phyloP scores from a whole-genome alignment of 345 rosid species.

The Mercurialis annua region DNA sequence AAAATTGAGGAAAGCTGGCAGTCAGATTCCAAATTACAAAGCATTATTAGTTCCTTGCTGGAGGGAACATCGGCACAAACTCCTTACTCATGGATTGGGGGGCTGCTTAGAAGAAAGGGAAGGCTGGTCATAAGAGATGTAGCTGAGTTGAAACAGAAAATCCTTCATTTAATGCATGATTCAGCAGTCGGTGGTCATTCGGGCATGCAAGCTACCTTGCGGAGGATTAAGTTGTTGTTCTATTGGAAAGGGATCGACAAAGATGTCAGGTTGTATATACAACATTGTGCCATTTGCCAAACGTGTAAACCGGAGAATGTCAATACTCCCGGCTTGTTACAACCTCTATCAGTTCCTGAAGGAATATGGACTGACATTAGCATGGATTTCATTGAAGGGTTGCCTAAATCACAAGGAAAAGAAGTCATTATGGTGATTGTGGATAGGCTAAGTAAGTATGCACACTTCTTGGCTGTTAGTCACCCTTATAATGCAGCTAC shows the following conservation, averaged over 20 bases:
- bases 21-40: background rate
- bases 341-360: background rate
- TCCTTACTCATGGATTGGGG: background rate
- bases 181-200: background rate
- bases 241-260: background rate
- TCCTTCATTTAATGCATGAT: background rate
- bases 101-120: background rate
- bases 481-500: background rate
- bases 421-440: background rate
- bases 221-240: background rate
- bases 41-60: no score
- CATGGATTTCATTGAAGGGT: background rate
- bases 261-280: background rate
- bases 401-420: background rate
- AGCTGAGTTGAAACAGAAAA: no score
- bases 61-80: no score
- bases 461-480: background rate
- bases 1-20: background rate
- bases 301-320: background rate
- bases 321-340: background rate
- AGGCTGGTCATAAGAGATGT: background rate
- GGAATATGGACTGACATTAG: background rate
- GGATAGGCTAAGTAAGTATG: background rate
- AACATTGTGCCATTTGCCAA: background rate
- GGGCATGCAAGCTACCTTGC: background rate